Evolutionary conservation across 2,329 filamentous ascomycete genomes (phyloP).

Genomic region (Penicillium sclerotiorum): DNA sequence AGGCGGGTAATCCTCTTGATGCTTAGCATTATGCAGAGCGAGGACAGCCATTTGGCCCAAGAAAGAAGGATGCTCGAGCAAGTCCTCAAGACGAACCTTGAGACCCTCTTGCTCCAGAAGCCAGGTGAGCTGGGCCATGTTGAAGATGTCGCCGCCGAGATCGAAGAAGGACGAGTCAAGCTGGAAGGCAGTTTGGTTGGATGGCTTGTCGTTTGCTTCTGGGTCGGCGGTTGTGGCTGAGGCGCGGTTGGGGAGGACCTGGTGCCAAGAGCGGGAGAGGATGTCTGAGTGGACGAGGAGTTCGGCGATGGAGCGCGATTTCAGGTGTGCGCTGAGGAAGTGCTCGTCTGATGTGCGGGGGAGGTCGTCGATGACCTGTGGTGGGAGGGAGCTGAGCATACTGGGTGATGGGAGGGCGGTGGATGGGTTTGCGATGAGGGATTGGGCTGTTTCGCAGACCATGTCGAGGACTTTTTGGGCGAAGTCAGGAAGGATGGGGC

Average conservation of each 20-base stretch:
- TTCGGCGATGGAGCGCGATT: conserved; percentile 40
- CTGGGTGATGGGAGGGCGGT: conserved; percentile 35
- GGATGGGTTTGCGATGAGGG: conserved; percentile 40
- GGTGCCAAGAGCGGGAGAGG: conserved; percentile 43
- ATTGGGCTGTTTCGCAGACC: conserved; percentile 42
- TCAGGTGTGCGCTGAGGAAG: conserved; percentile 40
- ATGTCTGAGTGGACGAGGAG: conserved; percentile 44
- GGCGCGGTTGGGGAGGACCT: conserved; percentile 34
- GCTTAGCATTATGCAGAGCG: conserved; percentile 30
- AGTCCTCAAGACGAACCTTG: conserved; percentile 42
- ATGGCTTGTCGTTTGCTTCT: conserved; percentile 22
- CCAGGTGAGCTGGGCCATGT: conserved; percentile 45
- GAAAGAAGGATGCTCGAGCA: conserved; percentile 46
- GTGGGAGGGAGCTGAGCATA: conserved; percentile 35
- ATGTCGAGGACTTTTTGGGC: conserved; percentile 42
- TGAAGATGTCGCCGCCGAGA: conserved; percentile 46
- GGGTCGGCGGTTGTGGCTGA: conserved; percentile 3
- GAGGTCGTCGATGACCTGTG: conserved; percentile 33
- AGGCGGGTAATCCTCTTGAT: conserved; percentile 17
- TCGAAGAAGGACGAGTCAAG: conserved; percentile 47
- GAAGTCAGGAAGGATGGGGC: conserved; percentile 35
- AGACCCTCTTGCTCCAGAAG: conserved; percentile 45
- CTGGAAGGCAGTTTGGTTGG: conserved; percentile 31
- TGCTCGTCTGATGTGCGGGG: conserved; percentile 31
- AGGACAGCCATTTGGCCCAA: conserved; percentile 44